Base-by-base conservation (phyloP, 192 early-diverging fungal species). In the Phycomyces nitens region DNA sequence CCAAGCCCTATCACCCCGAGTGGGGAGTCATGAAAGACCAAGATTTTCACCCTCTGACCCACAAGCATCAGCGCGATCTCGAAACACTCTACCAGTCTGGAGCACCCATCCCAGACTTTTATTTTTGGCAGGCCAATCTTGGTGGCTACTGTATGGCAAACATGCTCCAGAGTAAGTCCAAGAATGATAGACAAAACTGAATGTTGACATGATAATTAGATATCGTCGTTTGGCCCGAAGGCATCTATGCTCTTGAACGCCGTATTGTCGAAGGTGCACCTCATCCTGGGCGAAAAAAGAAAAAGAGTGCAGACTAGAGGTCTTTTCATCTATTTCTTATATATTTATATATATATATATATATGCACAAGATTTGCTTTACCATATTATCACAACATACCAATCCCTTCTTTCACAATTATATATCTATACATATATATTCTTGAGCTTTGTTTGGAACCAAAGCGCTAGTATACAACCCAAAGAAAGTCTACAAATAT, bases 91-190 rank as follows among this genome's bases (percentile, higher is more conserved):
- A 61, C 57, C 60, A 70, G 61, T 47, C 60, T 24, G 58, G 62
- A 18, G 15, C 51, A 26, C 0, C 47, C 53, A 61, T 72, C 11
- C 15, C 41, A 4, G 70, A 72, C 20, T 72, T 72, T 66, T 72
- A 66, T 47, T 72, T 72, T 56, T 72, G 70, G 70, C 70, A 72
- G 50, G 70, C 70, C 15, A 72, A 62, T 50, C 49, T 72, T 15
- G 70, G 70, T 43, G 70, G 70, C 1, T 72, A 72, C 62, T 72
- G 70, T 43, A 72, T 72, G 70, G 70, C 70, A 29, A 58, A 72
- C 50, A 72, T 72, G 70, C 29, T 56, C n/a, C 70, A 72, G 56
- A 72, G 66, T 69, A 56, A 69, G 59, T 56, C 24, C n/a, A n/a
- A n/a, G n/a, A n/a, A n/a, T n/a, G n/a, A n/a, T n/a, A n/a, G n/a